A percentile compares a stretch with the other conserved stretches of the same genome.
These are phyloP conservation scores for Plenodomus lindquistii DNA, from an alignment of 2,329 filamentous ascomycete genomes.

Conservation along the genomic window DNA sequence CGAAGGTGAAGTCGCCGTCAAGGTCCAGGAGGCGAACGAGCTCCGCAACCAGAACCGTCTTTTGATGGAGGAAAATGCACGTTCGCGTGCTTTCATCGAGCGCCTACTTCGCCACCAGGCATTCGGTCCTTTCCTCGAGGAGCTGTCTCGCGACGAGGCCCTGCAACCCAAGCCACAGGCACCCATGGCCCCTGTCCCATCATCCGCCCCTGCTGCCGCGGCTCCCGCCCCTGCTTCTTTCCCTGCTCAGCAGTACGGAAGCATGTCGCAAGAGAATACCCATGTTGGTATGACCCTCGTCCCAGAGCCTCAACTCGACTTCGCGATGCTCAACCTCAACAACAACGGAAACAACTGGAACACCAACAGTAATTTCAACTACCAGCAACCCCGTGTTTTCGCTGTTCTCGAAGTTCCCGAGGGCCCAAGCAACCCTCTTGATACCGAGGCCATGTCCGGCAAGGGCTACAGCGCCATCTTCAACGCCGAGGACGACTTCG, in stretches of 20 bases:
- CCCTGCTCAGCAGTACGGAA: slow-evolving; percentile 54
- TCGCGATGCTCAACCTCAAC: slow-evolving; percentile 68
- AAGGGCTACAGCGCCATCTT: slow-evolving; percentile 57
- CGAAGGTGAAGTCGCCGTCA: slow-evolving; percentile 82
- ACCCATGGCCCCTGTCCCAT: slow-evolving; percentile 31
- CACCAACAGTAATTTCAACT: slow-evolving; percentile 57
- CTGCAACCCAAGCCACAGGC: slow-evolving; percentile 39
- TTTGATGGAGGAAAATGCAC: slow-evolving; percentile 82
- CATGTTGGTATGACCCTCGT: slow-evolving; percentile 79
- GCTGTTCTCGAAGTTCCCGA: slow-evolving; percentile 72
- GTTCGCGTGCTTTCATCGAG: slow-evolving; percentile 80
- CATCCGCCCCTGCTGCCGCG: slow-evolving; percentile 33
- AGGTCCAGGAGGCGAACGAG: slow-evolving; percentile 81
- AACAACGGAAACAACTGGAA: slow-evolving; percentile 48
- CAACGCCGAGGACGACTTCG: slow-evolving; percentile 40
- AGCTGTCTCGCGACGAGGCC: slow-evolving; percentile 45
- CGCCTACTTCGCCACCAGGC: slow-evolving; percentile 63
- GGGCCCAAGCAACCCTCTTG: slow-evolving; percentile 62
- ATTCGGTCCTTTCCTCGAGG: slow-evolving; percentile 53
- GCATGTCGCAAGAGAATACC: slow-evolving; percentile 55
- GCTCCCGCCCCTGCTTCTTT: slow-evolving; percentile 57
- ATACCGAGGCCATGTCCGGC: slow-evolving; percentile 67
- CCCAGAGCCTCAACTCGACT: slow-evolving; percentile 76
- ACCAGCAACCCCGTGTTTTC: slow-evolving; percentile 69
- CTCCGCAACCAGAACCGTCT: slow-evolving; percentile 80